These are phyloP conservation scores for Acrocalymma vagum DNA, from an alignment of 2,329 filamentous ascomycete genomes.

Conservation along the genomic window DNA sequence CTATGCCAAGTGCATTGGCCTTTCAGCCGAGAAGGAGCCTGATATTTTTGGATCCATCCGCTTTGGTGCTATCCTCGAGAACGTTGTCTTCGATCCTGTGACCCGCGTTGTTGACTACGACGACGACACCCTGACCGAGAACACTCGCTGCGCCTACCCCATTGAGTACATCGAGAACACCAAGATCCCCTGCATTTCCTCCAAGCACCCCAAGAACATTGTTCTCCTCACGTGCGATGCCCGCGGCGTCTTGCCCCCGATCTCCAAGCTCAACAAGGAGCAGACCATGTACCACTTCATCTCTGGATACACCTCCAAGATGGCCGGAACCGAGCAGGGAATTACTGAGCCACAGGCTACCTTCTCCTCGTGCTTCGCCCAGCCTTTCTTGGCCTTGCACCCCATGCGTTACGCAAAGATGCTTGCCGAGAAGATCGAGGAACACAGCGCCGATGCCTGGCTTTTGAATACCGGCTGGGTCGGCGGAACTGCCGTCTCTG, in stretches of 20 bases:
- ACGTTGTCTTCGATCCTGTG: slow-evolving; percentile 94
- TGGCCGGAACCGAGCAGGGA: slow-evolving; percentile 98
- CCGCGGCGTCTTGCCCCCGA: slow-evolving; percentile 94
- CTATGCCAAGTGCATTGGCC: slow-evolving; percentile 98
- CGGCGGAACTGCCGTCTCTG: slow-evolving; percentile 87
- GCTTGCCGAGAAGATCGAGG: slow-evolving; percentile 96
- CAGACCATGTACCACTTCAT: slow-evolving; percentile 99
- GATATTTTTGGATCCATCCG: slow-evolving; percentile 97
- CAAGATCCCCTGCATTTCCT: slow-evolving; percentile 94
- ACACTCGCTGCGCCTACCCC: slow-evolving; percentile 97
- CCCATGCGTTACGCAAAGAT: slow-evolving; percentile 99
- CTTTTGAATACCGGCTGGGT: slow-evolving; percentile 98
- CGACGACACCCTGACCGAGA: slow-evolving; percentile 93
- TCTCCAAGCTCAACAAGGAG: slow-evolving; percentile 92
- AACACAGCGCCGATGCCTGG: slow-evolving; percentile 97
- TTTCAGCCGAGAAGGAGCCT: slow-evolving; percentile 98
- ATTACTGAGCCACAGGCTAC: slow-evolving; percentile 97
- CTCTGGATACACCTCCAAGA: slow-evolving; percentile 99
- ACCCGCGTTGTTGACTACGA: slow-evolving; percentile 96
- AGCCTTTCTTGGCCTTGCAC: slow-evolving; percentile 98
- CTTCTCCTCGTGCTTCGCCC: slow-evolving; percentile 99
- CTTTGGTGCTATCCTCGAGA: slow-evolving; percentile 97
- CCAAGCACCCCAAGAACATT: slow-evolving; percentile 93
- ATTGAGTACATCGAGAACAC: slow-evolving; percentile 99
- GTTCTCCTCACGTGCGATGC: slow-evolving; percentile 98